phyloP scores from a whole-genome alignment of 1,284 basidiomycete genomes.

The Fomitopsis pinicola region DNA sequence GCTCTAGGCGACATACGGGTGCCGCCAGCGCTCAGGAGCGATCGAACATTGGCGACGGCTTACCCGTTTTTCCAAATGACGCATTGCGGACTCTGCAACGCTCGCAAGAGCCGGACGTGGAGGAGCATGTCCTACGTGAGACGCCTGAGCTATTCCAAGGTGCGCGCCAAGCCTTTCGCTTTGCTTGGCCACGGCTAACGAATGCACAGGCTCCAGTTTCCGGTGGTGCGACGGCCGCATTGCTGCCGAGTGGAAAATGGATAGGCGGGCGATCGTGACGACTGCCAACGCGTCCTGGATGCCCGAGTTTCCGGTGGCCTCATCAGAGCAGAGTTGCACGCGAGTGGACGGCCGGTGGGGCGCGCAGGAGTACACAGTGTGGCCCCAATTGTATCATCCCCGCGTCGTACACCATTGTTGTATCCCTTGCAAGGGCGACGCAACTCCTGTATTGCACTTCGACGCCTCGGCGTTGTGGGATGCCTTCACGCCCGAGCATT shows the following conservation, averaged over 20 bases:
- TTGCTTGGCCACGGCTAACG: too few relatives aligned
- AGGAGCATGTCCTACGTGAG: too few relatives aligned
- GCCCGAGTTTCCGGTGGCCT: not conserved
- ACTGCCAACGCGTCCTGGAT: not conserved
- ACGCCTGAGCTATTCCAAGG: too few relatives aligned
- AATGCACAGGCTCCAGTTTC: too few relatives aligned
- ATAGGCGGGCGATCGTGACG: not conserved
- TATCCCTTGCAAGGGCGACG: not conserved
- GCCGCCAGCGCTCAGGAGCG: too few relatives aligned
- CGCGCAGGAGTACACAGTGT: not conserved
- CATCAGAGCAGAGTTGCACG: not conserved
- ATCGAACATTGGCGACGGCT: too few relatives aligned
- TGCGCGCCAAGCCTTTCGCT: too few relatives aligned
- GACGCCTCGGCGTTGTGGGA: not conserved
- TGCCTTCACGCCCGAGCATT: not conserved
- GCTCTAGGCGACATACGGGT: too few relatives aligned
- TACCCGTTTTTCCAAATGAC: too few relatives aligned
- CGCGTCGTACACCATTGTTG: not conserved
- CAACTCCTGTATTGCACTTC: not conserved
- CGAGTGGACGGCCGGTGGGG: not conserved
- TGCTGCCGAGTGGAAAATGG: not conserved
- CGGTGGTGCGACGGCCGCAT: not conserved
- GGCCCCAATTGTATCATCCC: not conserved
- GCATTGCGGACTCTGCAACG: too few relatives aligned
- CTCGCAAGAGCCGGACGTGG: too few relatives aligned